These are phyloP conservation scores for Macrophomina tecta DNA, from an alignment of 2,329 filamentous ascomycete species.

Conservation along the genomic window DNA sequence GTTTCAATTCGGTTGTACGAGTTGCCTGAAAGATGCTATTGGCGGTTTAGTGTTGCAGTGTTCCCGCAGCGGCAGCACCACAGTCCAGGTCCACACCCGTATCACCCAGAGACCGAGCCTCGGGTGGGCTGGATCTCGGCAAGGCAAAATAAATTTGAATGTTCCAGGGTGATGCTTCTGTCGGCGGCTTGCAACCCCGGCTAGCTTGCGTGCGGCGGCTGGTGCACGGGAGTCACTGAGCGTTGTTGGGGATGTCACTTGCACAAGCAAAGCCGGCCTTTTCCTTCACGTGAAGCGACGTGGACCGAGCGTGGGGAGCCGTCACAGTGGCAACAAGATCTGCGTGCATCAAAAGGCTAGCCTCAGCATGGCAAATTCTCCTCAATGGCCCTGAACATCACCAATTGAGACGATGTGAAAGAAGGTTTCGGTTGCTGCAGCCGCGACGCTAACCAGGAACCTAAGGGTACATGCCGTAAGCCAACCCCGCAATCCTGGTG, in stretches of 20 bases:
- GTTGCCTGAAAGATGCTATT: not conserved
- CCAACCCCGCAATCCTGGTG: not conserved
- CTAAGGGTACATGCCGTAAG: not conserved
- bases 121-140: not conserved
- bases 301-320: not conserved
- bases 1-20: not conserved
- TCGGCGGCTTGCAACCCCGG: not conserved
- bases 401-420: not conserved
- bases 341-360: not conserved
- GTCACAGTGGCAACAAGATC: not conserved
- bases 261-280: not conserved
- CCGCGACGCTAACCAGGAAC: not conserved
- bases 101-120: not conserved
- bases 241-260: not conserved
- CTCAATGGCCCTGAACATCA: no score
- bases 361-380: no score
- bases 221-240: not conserved
- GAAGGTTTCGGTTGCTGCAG: conserved; percentile 6
- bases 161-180: not conserved
- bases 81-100: not conserved
- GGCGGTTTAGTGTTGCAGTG: not conserved
- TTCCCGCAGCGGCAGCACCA: not conserved
- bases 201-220: not conserved
- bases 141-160: not conserved
- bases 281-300: not conserved